phyloP scores from a whole-genome alignment of 1,139 yeast species.

The Candida sanyaensis region DNA sequence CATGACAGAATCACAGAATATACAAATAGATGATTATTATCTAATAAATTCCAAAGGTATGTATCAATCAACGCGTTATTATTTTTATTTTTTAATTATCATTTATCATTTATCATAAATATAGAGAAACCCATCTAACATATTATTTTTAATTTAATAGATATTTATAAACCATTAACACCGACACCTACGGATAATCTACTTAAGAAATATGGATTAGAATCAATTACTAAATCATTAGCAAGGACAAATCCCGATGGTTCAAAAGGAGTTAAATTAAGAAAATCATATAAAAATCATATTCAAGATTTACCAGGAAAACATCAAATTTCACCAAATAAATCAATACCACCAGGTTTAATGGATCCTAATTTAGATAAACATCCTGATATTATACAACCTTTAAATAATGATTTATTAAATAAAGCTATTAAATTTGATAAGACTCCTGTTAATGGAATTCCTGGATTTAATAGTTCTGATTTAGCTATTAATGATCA shows the following conservation, averaged over 20 bases:
- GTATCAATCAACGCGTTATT: slow-evolving; percentile 14
- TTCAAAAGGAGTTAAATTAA: slow-evolving; percentile 82
- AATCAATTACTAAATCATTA: slow-evolving; percentile 69
- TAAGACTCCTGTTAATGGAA: slow-evolving; percentile 67
- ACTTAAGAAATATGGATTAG: slow-evolving; percentile 66
- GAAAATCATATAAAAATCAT: slow-evolving; percentile 93
- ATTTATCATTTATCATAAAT: too few relatives aligned
- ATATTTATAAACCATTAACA: slow-evolving; percentile 41
- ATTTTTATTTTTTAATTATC: too few relatives aligned
- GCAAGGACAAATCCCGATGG: slow-evolving; percentile 91
- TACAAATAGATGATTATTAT: slow-evolving; percentile 19
- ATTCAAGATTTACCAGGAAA: slow-evolving; percentile 85
- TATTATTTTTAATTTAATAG: slow-evolving; percentile 16
- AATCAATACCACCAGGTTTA: slow-evolving; percentile 55
- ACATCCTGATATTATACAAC: slow-evolving; percentile 46
- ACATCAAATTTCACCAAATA: slow-evolving; percentile 59
- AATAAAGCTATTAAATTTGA: slow-evolving; percentile 60
- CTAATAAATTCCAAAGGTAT: slow-evolving; percentile 24
- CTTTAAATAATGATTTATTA: slow-evolving; percentile 52
- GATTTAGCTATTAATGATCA: slow-evolving; percentile 66
- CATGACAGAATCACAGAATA: not conserved
- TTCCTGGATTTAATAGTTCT: slow-evolving; percentile 76
- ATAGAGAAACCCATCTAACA: slow-evolving; percentile 3
- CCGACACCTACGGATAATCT: slow-evolving; percentile 80
- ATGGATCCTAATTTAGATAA: slow-evolving; percentile 48